Evolutionary conservation across 805 yeast genomes (phyloP), one percentile per base, ranked within the genome.

Genomic region (Yamadazyma scolyti): DNA sequence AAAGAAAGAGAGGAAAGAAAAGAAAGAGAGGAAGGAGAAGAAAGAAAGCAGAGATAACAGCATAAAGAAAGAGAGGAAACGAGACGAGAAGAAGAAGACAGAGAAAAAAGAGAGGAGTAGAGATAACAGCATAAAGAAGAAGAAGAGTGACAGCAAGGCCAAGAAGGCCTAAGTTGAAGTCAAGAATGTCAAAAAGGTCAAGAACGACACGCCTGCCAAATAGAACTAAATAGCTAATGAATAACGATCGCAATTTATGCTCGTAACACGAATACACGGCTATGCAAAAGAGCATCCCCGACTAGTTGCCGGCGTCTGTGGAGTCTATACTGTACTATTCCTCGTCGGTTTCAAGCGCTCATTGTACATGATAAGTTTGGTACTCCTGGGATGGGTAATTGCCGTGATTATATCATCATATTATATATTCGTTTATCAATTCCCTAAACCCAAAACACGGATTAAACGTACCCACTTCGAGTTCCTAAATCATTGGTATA

Each of bases 171-270:
- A 49, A 32, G 44, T 41, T 30, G 47, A 52, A 27, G 43, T 45
- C 25, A 49, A 41, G 43, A 45, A 47, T 25, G 39, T 47, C 4
- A 43, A 46, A 34, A 44, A 46, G 28, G 43, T 45, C 5, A 43
- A 47, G 27, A 39, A 39, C 33, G n/a, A n/a, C n/a, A n/a, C n/a
- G n/a, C n/a, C n/a, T n/a, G n/a, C 31, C 19, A 37, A 47, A 30
- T 43, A 43, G 28, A 34, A 40, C 28, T 40, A 42, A 29, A 43
- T 44, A 17, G 34, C 36, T 8, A 44, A 46, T 30, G 35, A 33
- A 20, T 40, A 32, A 9, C 46, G 44, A 15, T 12, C 9, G 7
- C 14, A 26, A 25, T n/a, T n/a, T n/a, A n/a, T n/a, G n/a, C n/a
- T n/a, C n/a, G n/a, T n/a, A n/a, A n/a, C n/a, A n/a, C n/a, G n/a